These are phyloP conservation scores for Talaromyces sp. DNA, from an alignment of 2,329 filamentous ascomycete species.

Conservation along the genomic window DNA sequence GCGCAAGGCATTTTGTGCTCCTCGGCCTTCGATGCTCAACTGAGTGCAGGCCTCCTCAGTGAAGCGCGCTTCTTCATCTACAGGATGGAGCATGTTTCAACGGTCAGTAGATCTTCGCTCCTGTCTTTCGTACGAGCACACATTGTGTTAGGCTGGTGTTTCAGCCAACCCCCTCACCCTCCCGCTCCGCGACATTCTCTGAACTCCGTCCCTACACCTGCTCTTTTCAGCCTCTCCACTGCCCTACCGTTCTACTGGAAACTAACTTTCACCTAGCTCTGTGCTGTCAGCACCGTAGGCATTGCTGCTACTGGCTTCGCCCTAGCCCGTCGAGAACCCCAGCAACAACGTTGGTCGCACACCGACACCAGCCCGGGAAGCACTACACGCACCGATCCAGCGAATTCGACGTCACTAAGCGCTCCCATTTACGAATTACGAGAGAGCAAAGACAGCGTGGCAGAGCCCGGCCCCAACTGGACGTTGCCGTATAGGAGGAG, in stretches of 20 bases:
- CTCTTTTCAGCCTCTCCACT: neutral
- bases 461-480: constrained; percentile 16
- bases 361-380: constrained; percentile 15
- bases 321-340: constrained; percentile 47
- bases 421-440: constrained; percentile 13
- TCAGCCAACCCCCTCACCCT: neutral
- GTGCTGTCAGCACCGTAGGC: constrained; percentile 60
- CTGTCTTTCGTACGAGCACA: neutral
- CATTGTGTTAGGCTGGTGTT: neutral
- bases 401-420: neutral
- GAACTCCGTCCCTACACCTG: neutral
- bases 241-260: neutral
- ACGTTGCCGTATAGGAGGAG: constrained; percentile 15
- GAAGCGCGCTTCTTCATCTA: constrained; percentile 3
- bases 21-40: constrained; percentile 14
- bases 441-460: constrained; percentile 11
- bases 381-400: constrained; percentile 20
- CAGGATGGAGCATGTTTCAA: constrained; percentile 29
- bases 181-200: neutral
- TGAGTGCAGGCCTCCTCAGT: constrained; percentile 9
- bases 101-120: constrained; percentile 19
- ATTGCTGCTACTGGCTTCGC: constrained; percentile 57
- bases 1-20: constrained; percentile 14
- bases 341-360: constrained; percentile 17
- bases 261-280: constrained; percentile 43